phyloP scores from a whole-genome alignment of 2,329 filamentous ascomycete species.

The Ophiostoma montium region DNA sequence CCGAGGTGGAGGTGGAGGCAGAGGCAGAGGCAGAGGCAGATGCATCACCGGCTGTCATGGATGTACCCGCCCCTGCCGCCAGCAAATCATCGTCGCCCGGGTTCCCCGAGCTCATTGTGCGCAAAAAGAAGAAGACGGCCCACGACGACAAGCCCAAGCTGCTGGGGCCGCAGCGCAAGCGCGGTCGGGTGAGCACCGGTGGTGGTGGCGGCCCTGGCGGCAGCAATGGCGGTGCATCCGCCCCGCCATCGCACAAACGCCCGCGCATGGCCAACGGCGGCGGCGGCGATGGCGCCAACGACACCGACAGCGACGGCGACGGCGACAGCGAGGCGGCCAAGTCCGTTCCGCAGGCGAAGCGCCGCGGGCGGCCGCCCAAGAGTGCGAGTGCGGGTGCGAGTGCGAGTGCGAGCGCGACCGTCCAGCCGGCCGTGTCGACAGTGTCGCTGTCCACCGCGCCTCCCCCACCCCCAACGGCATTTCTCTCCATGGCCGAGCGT shows the following conservation, averaged over 20 bases:
- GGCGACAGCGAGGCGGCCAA: neutral
- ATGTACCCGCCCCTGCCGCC: neutral
- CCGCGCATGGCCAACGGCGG: neutral
- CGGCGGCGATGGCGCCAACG: neutral
- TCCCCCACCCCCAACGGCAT: constrained; percentile 17
- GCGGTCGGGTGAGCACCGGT: constrained; percentile 8
- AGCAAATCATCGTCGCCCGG: neutral
- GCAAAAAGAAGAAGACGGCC: neutral
- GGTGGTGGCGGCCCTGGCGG: neutral
- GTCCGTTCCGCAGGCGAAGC: neutral
- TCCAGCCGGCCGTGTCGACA: no score
- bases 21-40: neutral
- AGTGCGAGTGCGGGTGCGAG: neutral
- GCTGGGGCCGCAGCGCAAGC: constrained; percentile 7
- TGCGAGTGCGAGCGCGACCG: neutral
- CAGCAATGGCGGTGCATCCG: no score
- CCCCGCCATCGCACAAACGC: constrained; percentile 13
- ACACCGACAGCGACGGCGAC: neutral
- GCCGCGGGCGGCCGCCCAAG: no score
- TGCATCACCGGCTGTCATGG: neutral
- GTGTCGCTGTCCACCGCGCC: neutral
- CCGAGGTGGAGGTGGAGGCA: neutral
- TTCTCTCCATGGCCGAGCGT: constrained; percentile 44
- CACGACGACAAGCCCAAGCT: neutral
- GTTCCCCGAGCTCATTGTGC: neutral